A percentile compares a stretch with the other conserved stretches of the same genome.
phyloP scores from a whole-genome alignment of 768 basidiomycete species.

The Plicaturopsis crispa region DNA sequence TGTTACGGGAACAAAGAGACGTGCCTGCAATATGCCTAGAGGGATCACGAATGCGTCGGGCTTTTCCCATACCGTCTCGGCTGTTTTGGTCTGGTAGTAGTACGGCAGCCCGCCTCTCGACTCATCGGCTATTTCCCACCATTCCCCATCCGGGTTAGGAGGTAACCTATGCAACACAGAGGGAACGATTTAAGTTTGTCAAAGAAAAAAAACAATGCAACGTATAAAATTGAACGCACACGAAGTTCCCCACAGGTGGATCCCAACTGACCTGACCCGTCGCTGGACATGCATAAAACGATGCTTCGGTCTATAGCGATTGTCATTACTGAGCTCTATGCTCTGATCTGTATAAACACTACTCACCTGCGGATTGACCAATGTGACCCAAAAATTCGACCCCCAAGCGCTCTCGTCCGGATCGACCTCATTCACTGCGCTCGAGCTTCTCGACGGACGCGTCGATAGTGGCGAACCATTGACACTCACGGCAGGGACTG shows the following conservation, averaged over 20 bases:
- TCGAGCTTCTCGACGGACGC: slow-evolving; percentile 18
- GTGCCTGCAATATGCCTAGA: slow-evolving; percentile 77
- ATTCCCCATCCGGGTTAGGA: slow-evolving; percentile 78
- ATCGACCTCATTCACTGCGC: slow-evolving; percentile 12
- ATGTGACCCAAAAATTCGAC: slow-evolving; percentile 90
- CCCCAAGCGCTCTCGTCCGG: slow-evolving; percentile 61
- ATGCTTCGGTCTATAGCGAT: slow-evolving; percentile 38
- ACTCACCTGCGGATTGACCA: slow-evolving; percentile 83
- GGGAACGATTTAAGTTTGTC: slow-evolving; percentile 4
- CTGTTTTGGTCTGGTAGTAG: slow-evolving; percentile 90
- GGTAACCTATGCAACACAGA: slow-evolving; percentile 49
- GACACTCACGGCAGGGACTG: slow-evolving; percentile 27
- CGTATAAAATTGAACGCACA: slow-evolving; percentile 42
- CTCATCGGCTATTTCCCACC: slow-evolving; percentile 93
- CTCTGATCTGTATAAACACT: slow-evolving; percentile 2
- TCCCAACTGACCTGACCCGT: slow-evolving; percentile 93
- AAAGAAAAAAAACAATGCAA: slow-evolving; percentile 12
- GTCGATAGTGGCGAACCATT: slow-evolving; percentile 24
- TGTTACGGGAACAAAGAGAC: slow-evolving; percentile 8
- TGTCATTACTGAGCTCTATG: slow-evolving; percentile 6
- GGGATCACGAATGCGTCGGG: slow-evolving; percentile 89
- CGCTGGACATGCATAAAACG: slow-evolving; percentile 90
- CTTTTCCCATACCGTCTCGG: slow-evolving; percentile 90
- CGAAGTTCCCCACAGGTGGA: slow-evolving; percentile 81
- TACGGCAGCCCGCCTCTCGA: slow-evolving; percentile 79